Evolutionary conservation across 1,284 basidiomycete genomes (phyloP), one percentile per base, ranked within the genome.

Genomic region (Ceratobasidium sp.): DNA sequence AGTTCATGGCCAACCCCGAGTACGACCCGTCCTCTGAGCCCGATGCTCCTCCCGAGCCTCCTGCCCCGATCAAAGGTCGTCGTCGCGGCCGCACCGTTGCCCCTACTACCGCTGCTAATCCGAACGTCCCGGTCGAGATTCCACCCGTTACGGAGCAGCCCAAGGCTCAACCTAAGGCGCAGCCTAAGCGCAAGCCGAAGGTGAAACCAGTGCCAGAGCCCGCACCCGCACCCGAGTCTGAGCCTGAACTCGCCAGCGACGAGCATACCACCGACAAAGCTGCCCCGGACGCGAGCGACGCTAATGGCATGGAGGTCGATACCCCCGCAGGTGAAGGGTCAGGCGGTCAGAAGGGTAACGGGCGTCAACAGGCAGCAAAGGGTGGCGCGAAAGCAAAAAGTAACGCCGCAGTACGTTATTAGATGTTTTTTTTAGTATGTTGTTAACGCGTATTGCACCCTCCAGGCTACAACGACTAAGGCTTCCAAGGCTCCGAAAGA

Each of bases 21-120:
- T 65, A 65, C 44, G 44, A 65, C 23, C 64, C 64, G 17, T 15
- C 64, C 23, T 65, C 64, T n/a, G 64, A 65, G 23, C 64, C 64
- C 12, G 42, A 46, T 28, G 10, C 42, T 23, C 15, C 28, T 26
- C 40, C 23, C 23, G 12, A 65, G 2, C 64, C 44, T 65, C 40
- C 64, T 15, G 64, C 44, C 17, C 17, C 33, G 7, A 15, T 38
- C 23, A 17, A 42, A 20, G 15, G 13, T 23, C 33, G 33, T 46
- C 26, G 62, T 46, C 57, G 57, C 26, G 62, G 40, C n/a, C 62
- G 62, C 44, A 10, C 7, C 33, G 61, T 42, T 20, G 17, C 42
- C 17, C 15, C 61, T 20, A 17, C 61, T 40, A 15, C 61, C 26
- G 33, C 61, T 20, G n/a, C 38, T 17, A 15, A 20, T 17, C 38